A percentile compares a stretch with the other conserved stretches of the same genome.
phyloP scores from a whole-genome alignment of 1,284 basidiomycete species.

The Fomitopsis betulina region DNA sequence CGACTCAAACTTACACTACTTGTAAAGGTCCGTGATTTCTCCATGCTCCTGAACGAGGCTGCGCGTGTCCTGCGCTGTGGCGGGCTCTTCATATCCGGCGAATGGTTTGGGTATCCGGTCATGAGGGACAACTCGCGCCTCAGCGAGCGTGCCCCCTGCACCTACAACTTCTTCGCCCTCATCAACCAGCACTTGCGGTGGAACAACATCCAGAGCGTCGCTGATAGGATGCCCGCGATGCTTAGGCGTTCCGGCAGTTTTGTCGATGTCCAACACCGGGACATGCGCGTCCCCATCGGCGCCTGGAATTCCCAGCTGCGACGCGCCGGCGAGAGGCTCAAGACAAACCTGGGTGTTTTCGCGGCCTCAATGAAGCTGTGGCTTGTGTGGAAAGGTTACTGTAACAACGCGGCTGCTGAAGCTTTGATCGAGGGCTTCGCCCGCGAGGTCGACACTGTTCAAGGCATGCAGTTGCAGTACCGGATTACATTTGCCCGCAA shows the following conservation, averaged over 20 bases:
- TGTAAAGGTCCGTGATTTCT: conserved; percentile 45
- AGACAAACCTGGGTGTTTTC: neutral
- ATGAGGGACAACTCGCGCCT: conserved; percentile 33
- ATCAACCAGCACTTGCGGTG: conserved; percentile 34
- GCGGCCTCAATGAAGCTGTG: neutral
- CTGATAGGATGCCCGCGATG: conserved; percentile 29
- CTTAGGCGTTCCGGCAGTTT: conserved; percentile 36
- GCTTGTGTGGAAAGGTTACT: neutral
- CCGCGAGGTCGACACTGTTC: neutral
- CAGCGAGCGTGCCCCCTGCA: conserved; percentile 15
- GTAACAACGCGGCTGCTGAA: neutral
- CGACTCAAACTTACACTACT: conserved; percentile 3
- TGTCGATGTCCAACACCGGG: neutral
- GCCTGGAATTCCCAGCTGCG: neutral
- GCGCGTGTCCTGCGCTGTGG: conserved; percentile 57
- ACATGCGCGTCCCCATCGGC: neutral
- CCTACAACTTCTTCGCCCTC: conserved; percentile 36
- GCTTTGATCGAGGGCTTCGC: neutral
- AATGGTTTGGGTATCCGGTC: conserved; percentile 44
- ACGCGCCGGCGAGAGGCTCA: neutral
- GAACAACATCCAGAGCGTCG: conserved; percentile 33
- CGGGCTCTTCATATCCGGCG: conserved; percentile 61
- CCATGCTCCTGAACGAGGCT: conserved; percentile 46
- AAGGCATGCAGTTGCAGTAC: neutral
- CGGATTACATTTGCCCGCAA: neutral